Base-by-base conservation (phyloP, 805 yeast genomes). In the Starmera caribaea region DNA sequence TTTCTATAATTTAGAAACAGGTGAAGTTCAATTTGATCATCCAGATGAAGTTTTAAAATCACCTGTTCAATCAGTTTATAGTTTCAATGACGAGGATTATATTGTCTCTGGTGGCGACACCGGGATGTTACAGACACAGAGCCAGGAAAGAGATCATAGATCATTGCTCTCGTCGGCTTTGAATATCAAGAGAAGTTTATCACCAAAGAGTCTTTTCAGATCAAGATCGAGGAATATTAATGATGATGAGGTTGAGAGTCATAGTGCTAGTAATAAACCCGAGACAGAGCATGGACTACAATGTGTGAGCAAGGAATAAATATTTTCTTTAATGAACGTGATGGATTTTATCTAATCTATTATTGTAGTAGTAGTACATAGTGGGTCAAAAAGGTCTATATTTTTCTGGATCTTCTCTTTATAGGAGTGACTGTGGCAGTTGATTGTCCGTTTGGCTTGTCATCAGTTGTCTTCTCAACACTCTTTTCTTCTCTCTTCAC, bases 41-140 rank as follows among this genome's bases (percentile, higher is more conserved):
- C 68, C 71, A 0, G 57, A 59, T 42, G 71, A 65, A 41, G 69
- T 65, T 5, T 52, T 55, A 13, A 46, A 53, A 0, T 43, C 51
- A 8, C 16, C 29, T 3, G 24, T 21, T 21, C 26, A 21, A 21
- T 21, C 26, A 2, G 26, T 21, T 21, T 21, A 3, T 21, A 21
- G 26, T 21, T 21, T 21, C 6, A 21, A 21, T 21, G 26, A 21
- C 6, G 26, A 21, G 8, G 26, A 21, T 7, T 21, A 21, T 21
- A 9, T 21, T 21, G 26, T 9, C 6, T 21, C 26, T 2, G 8
- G 26, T 21, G 26, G 4, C 9, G 26, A 21, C 8, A 21, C 26
- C 8, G 26, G 26, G 26, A 21, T 21, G 26, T 7, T 21, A 21
- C 26, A 21, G 26, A 21, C 6, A 2, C 6, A n/a, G n/a, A n/a